Percentiles rank a stretch among this genome's conserved stretches.
Conservation (phyloP, 1,284 basidiomycete genomes). For the Mycena sp. region DNA sequence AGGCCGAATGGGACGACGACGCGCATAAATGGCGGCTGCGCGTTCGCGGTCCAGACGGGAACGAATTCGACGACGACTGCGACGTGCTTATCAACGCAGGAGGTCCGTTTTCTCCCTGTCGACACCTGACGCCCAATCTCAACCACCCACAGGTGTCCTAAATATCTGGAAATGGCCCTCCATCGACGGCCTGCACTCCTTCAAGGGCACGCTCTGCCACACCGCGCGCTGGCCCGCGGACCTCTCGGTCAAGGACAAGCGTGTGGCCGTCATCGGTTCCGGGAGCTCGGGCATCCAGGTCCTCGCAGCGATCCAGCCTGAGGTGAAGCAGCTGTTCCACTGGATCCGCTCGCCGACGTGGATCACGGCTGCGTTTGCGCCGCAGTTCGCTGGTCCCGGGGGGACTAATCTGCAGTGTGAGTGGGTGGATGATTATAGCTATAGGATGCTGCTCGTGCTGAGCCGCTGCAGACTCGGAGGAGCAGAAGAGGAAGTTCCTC, state of each 20-base stretch:
- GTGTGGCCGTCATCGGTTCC: slow-evolving; percentile 69
- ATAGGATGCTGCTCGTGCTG: neutral
- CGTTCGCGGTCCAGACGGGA: slow-evolving; percentile 49
- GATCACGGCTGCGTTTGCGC: slow-evolving; percentile 59
- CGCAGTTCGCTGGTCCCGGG: slow-evolving; percentile 50
- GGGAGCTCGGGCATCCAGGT: slow-evolving; percentile 73
- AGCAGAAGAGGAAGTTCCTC: slow-evolving; percentile 31
- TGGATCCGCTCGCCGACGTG: slow-evolving; percentile 72
- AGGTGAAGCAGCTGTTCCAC: slow-evolving; percentile 60
- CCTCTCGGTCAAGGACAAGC: slow-evolving; percentile 57
- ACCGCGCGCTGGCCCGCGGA: slow-evolving; percentile 63
- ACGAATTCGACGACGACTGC: slow-evolving; percentile 60
- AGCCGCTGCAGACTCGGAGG: slow-evolving; percentile 29
- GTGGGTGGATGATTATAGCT: neutral
- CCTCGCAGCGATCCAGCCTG: slow-evolving; percentile 64
- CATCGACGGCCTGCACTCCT: slow-evolving; percentile 61
- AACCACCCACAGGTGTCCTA: slow-evolving; percentile 34
- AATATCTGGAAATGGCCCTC: slow-evolving; percentile 69
- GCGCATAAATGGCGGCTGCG: slow-evolving; percentile 63
- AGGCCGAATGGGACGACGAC: slow-evolving; percentile 60
- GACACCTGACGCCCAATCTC: neutral
- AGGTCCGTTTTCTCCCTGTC: slow-evolving; percentile 41
- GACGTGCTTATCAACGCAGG: slow-evolving; percentile 63
- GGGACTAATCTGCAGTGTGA: slow-evolving; percentile 32
- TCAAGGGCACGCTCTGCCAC: slow-evolving; percentile 63